These are phyloP conservation scores for Agrocybe pediades DNA, from an alignment of 768 basidiomycete species.

Conservation along the genomic window DNA sequence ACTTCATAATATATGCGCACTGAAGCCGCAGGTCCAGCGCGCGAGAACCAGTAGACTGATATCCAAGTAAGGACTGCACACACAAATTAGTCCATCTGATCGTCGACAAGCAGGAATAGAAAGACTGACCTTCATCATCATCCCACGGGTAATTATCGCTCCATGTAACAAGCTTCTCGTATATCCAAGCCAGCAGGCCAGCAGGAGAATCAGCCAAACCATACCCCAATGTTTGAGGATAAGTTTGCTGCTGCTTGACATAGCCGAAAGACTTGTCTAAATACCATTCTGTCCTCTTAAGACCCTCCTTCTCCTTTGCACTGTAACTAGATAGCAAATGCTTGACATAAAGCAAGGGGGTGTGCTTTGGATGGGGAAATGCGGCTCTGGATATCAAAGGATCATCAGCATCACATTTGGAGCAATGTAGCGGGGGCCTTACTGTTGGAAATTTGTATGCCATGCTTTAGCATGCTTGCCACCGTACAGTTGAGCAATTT, in stretches of 20 bases:
- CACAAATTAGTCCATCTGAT: neutral
- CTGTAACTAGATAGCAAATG: conserved; percentile 25
- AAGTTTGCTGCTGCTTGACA: conserved; percentile 36
- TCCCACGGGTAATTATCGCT: conserved; percentile 54
- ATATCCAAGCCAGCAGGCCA: conserved; percentile 55
- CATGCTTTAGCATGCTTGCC: conserved; percentile 45
- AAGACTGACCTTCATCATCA: conserved; percentile 47
- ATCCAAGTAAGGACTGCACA: conserved; percentile 55
- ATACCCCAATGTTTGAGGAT: conserved; percentile 55
- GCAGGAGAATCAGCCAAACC: conserved; percentile 55
- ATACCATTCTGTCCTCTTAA: conserved; percentile 27
- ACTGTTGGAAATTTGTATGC: conserved; percentile 46
- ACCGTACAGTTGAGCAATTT: conserved; percentile 19
- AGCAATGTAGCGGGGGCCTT: neutral
- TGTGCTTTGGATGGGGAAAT: conserved; percentile 19
- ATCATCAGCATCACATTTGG: neutral
- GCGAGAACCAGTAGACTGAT: conserved; percentile 57
- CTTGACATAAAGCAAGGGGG: conserved; percentile 22
- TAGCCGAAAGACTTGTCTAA: conserved; percentile 26
- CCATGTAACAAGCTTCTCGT: conserved; percentile 47
- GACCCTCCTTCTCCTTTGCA: conserved; percentile 28
- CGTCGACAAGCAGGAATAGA: neutral
- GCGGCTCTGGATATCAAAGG: neutral
- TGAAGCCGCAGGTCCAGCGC: conserved; percentile 55
- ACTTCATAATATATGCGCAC: conserved; percentile 57